These are phyloP conservation scores for Linnemannia elongata DNA, from an alignment of 192 early-diverging fungal genomes.

Conservation along the genomic window DNA sequence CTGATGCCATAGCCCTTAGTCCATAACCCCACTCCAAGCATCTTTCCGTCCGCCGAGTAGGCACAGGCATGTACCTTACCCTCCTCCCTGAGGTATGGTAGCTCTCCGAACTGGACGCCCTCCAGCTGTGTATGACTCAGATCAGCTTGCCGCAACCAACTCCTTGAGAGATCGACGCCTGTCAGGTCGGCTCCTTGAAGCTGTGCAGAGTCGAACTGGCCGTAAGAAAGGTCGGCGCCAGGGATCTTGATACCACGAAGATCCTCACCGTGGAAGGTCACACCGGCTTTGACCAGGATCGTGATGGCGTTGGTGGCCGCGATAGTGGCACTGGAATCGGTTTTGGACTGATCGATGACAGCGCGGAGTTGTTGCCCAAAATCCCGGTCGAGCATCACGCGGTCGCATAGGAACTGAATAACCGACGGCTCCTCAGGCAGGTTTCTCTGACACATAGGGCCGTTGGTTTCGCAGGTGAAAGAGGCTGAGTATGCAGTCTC, in stretches of 20 bases:
- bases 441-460: not conserved
- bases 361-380: not conserved
- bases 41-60: not conserved
- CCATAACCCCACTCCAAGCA: not conserved
- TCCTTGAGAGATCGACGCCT: not conserved
- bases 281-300: conserved; percentile 1
- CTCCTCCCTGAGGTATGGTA: not conserved
- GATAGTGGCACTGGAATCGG: not conserved
- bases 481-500: not conserved
- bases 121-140: not conserved
- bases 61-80: not conserved
- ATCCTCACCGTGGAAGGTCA: not conserved
- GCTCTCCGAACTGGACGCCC: not conserved
- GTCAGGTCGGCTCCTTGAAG: not conserved
- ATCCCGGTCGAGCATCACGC: not conserved
- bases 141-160: conserved; percentile 5
- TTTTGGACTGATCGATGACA: not conserved
- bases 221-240: not conserved
- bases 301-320: conserved; percentile 10
- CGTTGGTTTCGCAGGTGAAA: not conserved
- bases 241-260: not conserved
- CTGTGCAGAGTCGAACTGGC: conserved; percentile 11
- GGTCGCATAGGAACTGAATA: conserved; percentile 15
- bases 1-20: not conserved
- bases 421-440: conserved; percentile 1